phyloP scores from a whole-genome alignment of 192 early-diverging fungal species.

The Coemansia erecta region DNA sequence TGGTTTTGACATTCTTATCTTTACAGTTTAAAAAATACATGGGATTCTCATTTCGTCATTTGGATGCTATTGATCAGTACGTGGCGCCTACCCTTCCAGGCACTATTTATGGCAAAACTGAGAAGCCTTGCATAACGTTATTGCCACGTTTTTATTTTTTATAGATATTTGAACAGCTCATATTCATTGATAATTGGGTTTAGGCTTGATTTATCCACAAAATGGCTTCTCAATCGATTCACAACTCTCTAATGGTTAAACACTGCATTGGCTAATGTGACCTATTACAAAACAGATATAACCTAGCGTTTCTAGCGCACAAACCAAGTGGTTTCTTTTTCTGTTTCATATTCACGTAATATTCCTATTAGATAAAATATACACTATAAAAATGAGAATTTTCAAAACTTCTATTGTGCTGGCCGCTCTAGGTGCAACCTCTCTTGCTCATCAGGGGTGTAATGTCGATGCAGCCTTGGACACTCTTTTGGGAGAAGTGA shows the following conservation, averaged over 20 bases:
- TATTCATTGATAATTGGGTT: no score
- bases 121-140: no score
- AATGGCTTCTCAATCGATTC: no score
- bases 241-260: no score
- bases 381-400: conserved; percentile 9
- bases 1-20: background rate
- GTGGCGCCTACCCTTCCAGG: background rate
- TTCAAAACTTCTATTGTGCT: background rate
- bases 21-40: background rate
- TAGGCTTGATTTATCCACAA: no score
- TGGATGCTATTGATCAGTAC: conserved; percentile 8
- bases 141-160: no score
- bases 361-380: no score
- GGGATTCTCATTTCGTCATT: conserved; percentile 1
- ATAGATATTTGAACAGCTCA: no score
- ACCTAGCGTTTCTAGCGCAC: background rate
- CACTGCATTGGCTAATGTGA: no score
- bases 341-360: no score
- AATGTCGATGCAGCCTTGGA: conserved; percentile 26
- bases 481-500: conserved; percentile 19
- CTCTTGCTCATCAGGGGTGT: conserved; percentile 29
- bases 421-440: background rate
- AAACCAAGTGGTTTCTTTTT: background rate
- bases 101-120: no score
- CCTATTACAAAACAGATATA: background rate